A percentile compares a stretch with the other conserved stretches of the same genome.
These are phyloP conservation scores for Penicillium occitanis DNA, from an alignment of 2,329 filamentous ascomycete species.

Conservation along the genomic window DNA sequence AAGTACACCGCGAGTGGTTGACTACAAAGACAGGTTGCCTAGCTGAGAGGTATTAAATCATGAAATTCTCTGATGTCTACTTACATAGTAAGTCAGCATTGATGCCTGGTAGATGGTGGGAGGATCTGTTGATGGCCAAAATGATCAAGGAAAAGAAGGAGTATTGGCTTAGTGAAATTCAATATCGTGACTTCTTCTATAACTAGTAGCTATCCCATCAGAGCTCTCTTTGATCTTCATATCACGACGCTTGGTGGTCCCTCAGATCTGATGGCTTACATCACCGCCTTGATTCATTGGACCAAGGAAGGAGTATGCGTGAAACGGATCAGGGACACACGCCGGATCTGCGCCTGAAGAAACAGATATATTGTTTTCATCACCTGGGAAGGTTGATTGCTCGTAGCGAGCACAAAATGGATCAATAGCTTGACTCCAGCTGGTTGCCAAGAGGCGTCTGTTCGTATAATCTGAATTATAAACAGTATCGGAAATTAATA, in stretches of 20 bases:
- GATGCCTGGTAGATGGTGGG: background rate
- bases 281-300: conserved; percentile 32
- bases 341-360: conserved; percentile 23
- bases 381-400: conserved; percentile 28
- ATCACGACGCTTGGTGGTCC: conserved; percentile 17
- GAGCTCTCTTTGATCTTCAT: conserved; percentile 46
- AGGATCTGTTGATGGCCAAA: background rate
- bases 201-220: conserved; percentile 32
- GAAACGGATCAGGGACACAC: conserved; percentile 19
- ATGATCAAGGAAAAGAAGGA: background rate
- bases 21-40: background rate
- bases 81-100: background rate
- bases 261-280: conserved; percentile 15
- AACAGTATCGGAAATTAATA: background rate
- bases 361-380: conserved; percentile 36
- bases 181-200: background rate
- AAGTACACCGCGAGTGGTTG: background rate
- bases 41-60: background rate
- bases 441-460: background rate
- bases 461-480: background rate
- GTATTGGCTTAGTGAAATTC: no score
- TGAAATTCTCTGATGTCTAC: background rate
- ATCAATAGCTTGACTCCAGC: background rate
- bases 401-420: background rate
- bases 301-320: conserved; percentile 35